Base-by-base conservation (phyloP, 306 rosid species). In the Rosa rugosa region DNA sequence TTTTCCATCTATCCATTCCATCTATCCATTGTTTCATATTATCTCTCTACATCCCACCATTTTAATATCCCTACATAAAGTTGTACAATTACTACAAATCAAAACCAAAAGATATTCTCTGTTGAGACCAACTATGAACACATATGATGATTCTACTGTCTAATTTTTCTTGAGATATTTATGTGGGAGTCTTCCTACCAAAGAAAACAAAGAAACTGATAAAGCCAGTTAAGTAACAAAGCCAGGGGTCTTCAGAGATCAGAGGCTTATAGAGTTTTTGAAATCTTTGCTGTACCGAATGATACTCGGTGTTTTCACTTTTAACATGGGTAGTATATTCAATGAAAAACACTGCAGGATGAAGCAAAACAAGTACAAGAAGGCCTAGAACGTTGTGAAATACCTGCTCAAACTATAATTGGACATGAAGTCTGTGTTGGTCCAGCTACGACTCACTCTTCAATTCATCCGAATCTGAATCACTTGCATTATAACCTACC, bases 401-500 rank as follows among this genome's bases (percentile, higher is more conserved):
- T 40, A 75, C 68, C 77, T 81, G 81, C 81, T 84, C 82, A 86
- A 87, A 83, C 68, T 84, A 75, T 71, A 68, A 73, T 70, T 38
- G 77, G 77, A 69, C 82, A 51, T 25, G 53, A 69, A 67, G 79
- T 12, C 70, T 27, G 40, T 7, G 38, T 27, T 17, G 46, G 68
- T 76, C 18, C 44, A 75, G 73, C 85, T 86, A 93, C 77, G 91
- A 87, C 62, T 87, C 88, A 41, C 77, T 90, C 81, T 86, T 84
- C 72, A 82, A 20, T 80, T 93, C 97, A 2, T 93, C 98, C n/a
- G 98, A 91, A 86, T 93, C 98, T 59, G 98, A 93, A 83, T 93
- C 98, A 71, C 95, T 91, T 12, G 98, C 98, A 80, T 93, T 93
- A 84, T 93, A 93, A 72, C 98, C 97, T 93, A 76, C 59, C 41